Evolutionary conservation across 208 protist species (phyloP).

Genomic region (Trypanosoma caninum): DNA sequence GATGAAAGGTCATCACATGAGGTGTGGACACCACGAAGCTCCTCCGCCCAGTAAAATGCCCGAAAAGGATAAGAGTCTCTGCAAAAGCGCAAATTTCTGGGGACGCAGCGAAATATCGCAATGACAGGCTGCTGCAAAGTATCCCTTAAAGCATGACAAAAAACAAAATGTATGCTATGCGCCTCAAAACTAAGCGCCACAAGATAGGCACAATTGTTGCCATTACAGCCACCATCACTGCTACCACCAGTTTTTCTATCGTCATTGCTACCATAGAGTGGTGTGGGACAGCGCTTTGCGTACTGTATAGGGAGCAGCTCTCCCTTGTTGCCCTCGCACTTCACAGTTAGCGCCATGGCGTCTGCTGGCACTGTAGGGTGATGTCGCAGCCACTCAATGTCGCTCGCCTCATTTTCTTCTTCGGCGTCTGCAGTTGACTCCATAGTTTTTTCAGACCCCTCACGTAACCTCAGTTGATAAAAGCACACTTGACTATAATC

Average conservation of each 20-base stretch:
- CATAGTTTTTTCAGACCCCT: neutral
- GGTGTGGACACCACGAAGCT: conserved; percentile 1
- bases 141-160: conserved; percentile 5
- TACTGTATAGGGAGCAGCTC: conserved; percentile 7
- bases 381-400: conserved; percentile 7
- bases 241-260: conserved; percentile 3
- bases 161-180: conserved; percentile 24
- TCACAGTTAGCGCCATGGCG: conserved; percentile 15
- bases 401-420: neutral
- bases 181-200: conserved; percentile 35
- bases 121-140: conserved; percentile 6
- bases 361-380: neutral
- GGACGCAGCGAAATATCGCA: conserved; percentile 31
- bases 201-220: conserved; percentile 11
- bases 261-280: conserved; percentile 1
- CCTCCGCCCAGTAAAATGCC: conserved; percentile 37
- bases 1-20: neutral
- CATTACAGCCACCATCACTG: neutral
- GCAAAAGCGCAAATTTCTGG: conserved; percentile 54
- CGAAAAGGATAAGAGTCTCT: conserved; percentile 52
- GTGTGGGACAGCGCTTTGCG: conserved; percentile 23
- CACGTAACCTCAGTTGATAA: conserved; percentile 19
- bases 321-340: neutral
- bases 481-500: conserved; percentile 19
- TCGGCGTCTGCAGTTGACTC: neutral